Conservation (phyloP, 1,284 basidiomycete genomes). For the Microbotryum violaceum region DNA sequence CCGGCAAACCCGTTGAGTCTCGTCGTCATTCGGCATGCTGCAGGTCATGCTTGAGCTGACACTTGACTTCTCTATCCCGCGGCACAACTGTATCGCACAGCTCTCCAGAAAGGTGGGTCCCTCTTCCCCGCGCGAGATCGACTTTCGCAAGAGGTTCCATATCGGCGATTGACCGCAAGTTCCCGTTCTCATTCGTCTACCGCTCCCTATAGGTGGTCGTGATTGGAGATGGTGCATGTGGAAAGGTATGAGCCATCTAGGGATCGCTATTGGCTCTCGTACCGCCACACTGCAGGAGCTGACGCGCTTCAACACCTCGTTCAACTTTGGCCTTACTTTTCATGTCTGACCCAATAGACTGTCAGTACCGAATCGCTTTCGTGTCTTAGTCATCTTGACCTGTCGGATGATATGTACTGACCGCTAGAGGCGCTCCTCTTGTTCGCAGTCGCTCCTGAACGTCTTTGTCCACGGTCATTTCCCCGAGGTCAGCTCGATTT, state of each 20-base stretch:
- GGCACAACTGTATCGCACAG: not conserved
- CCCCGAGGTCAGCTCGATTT: slow-evolving; percentile 11
- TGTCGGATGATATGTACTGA: slow-evolving; percentile 55
- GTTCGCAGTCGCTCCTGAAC: slow-evolving; percentile 45
- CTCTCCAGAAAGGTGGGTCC: slow-evolving; percentile 2
- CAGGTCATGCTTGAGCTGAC: not conserved
- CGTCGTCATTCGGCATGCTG: no score
- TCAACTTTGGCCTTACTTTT: slow-evolving; percentile 7
- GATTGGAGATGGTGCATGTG: slow-evolving; percentile 87
- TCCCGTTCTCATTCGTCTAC: not conserved
- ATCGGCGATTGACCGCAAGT: not conserved
- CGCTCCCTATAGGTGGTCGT: slow-evolving; percentile 54
- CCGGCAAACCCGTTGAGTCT: no score
- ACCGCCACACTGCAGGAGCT: no score
- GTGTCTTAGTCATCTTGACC: slow-evolving; percentile 7
- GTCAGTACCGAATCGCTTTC: no score
- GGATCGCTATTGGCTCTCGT: no score
- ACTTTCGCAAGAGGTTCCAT: no score
- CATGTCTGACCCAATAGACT: slow-evolving; percentile 33
- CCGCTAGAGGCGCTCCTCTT: not conserved
- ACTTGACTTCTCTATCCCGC: not conserved
- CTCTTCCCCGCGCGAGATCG: not conserved
- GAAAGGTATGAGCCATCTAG: slow-evolving; percentile 42
- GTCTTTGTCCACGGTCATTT: slow-evolving; percentile 40
- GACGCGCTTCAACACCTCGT: slow-evolving; percentile 29